A percentile compares a stretch with the other conserved stretches of the same genome.
phyloP scores from a whole-genome alignment of 768 basidiomycete genomes.

The Trametes elegans region DNA sequence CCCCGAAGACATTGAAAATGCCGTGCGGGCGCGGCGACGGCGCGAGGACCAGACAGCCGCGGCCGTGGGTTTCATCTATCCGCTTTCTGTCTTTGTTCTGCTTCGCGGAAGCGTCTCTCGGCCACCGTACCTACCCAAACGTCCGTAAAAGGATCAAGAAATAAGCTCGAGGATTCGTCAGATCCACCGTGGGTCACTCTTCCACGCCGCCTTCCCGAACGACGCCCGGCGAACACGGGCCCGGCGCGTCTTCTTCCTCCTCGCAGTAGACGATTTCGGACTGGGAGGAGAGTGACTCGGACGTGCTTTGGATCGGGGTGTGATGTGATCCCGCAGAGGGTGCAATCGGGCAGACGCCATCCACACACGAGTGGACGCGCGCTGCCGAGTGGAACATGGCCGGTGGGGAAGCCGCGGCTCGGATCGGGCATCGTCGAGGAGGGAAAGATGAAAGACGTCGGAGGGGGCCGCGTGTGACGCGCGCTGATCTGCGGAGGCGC shows the following conservation, averaged over 20 bases:
- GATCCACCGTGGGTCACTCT: not conserved
- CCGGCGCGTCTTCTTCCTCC: not conserved
- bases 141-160: not conserved
- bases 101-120: constrained; percentile 1
- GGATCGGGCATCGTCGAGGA: constrained; percentile 9
- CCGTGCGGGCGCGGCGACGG: not conserved
- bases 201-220: not conserved
- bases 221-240: not conserved
- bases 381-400: no score
- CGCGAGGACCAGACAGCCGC: no score
- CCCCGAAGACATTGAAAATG: no score
- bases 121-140: not conserved
- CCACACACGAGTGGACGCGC: no score
- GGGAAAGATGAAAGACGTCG: constrained; percentile 12
- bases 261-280: no score
- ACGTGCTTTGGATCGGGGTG: no score
- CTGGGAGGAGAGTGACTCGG: no score
- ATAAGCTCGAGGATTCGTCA: constrained; percentile 8
- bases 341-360: no score
- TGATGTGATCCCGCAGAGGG: no score
- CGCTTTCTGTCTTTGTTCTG: constrained; percentile 3
- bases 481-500: constrained; percentile 13
- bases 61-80: constrained; percentile 8
- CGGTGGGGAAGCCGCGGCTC: not conserved
- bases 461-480: constrained; percentile 3